phyloP scores from a whole-genome alignment of 179 eudicot species.

The Beta macrorhiza region DNA sequence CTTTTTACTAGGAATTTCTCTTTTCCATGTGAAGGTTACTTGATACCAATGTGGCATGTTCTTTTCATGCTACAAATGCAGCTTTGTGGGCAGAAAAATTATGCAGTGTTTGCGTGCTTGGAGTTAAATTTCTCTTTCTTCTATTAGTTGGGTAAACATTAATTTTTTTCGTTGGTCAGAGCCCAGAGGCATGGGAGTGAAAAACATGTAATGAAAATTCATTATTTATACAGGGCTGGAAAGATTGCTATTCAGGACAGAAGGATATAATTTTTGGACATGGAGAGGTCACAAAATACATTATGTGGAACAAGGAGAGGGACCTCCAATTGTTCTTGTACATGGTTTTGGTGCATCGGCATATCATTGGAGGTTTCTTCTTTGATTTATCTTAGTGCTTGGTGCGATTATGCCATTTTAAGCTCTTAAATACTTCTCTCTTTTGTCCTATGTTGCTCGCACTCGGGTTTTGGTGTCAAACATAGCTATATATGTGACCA shows the following conservation, averaged over 20 bases:
- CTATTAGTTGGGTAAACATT: background rate
- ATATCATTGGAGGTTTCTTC: constrained; percentile 84
- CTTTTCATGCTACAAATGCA: background rate
- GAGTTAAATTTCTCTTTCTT: background rate
- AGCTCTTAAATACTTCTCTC: background rate
- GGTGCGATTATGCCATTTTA: background rate
- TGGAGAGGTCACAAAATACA: constrained; percentile 90
- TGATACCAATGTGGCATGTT: background rate
- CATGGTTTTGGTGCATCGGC: constrained; percentile 99
- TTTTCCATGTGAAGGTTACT: background rate
- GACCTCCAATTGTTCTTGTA: constrained; percentile 75
- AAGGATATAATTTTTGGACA: constrained; percentile 89
- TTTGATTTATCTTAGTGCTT: background rate
- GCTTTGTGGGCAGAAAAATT: background rate
- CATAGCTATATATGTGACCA: background rate
- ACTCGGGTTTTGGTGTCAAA: background rate
- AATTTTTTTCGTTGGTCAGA: background rate
- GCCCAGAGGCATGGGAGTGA: background rate
- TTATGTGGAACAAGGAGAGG: constrained; percentile 88
- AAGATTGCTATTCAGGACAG: constrained; percentile 72
- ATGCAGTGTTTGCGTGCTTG: background rate
- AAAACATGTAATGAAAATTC: constrained; percentile 7
- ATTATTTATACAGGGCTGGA: constrained; percentile 57
- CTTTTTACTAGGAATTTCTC: background rate
- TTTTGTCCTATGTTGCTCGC: background rate